Percentiles rank a stretch among this genome's conserved stretches.
phyloP scores from a whole-genome alignment of 1,139 yeast genomes.

The Diutina mesorugosa region DNA sequence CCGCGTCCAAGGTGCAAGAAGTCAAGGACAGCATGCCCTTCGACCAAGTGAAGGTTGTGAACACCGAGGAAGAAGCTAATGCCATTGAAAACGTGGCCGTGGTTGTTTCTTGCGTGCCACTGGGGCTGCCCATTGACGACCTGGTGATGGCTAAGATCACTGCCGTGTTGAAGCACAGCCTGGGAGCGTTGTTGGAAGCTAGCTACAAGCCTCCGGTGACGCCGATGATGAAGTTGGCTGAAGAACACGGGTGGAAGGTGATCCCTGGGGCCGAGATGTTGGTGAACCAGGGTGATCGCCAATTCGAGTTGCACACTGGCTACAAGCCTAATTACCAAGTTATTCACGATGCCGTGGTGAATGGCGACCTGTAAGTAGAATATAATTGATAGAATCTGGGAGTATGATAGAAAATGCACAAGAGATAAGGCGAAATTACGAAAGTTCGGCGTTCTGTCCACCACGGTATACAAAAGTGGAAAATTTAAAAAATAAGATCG shows the following conservation, averaged over 20 bases:
- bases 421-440: not conserved
- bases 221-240: conserved; percentile 71
- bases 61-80: conserved; percentile 26
- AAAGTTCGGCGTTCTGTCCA: not conserved
- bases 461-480: not conserved
- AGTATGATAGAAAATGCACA: not conserved
- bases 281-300: conserved; percentile 84
- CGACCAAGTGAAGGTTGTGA: conserved; percentile 45
- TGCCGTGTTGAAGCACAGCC: conserved; percentile 27
- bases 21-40: conserved; percentile 51
- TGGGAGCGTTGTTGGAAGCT: conserved; percentile 57
- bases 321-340: conserved; percentile 4
- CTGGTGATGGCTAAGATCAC: conserved; percentile 34
- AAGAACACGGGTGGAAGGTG: conserved; percentile 49
- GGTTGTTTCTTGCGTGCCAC: conserved; percentile 83
- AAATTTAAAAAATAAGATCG: not conserved
- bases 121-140: conserved; percentile 60
- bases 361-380: not conserved
- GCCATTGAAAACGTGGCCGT: conserved; percentile 33
- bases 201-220: conserved; percentile 85
- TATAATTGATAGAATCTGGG: not conserved
- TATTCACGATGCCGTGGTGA: not conserved
- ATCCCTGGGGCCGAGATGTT: conserved; percentile 87
- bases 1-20: conserved; percentile 48
- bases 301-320: conserved; percentile 73